Evolutionary conservation across 495 filamentous ascomycete species (phyloP), one percentile per base, ranked within the genome.

Genomic region (Neurospora sp.): DNA sequence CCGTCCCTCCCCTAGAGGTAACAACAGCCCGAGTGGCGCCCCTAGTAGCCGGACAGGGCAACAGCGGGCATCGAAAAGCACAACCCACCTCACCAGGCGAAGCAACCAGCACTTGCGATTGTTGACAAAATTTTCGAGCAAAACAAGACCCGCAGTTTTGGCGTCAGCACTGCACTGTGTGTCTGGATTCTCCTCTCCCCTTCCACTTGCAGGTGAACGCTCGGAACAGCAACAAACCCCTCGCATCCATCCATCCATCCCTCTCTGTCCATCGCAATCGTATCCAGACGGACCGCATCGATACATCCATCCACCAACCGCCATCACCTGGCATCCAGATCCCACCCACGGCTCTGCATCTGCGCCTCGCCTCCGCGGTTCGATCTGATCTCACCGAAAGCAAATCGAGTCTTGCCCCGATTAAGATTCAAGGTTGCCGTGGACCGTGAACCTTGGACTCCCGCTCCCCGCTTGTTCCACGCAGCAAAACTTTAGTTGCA

Each of bases 401-500:
- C 54, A 66, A 66, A 66, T 66, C 54, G 54, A 66, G 54, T 66
- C 54, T 66, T 66, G 54, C 27, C 54, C 54, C 54, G 54, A 66
- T 66, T 66, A 31, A 66, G 54, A 66, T 66, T 66, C 54, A 66
- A 66, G 54, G 54, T 66, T 66, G 54, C 54, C 14, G 54, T 66
- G 54, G 54, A 66, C 71, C 71, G 79, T 80, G 77, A 76, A 80
- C 72, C 76, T 71, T 74, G 70, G 75, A 73, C 73, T 73, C 72
- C 44, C 70, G 62, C 76, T 75, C 78, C 79, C 79, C 78, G 78
- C 78, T 80, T 78, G 80, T 76, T 78, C 76, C 79, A 78, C 76
- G 80, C 54, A 66, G 54, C 80, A 80, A 78, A 70, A 81, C 76
- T 79, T 80, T 80, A 75, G 80, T 77, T 78, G 75, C 76, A 76